Percentiles rank a stretch among this genome's conserved stretches.
Evolutionary conservation across 2,329 filamentous ascomycete species (phyloP).

Genomic region (Shiraia sp.): DNA sequence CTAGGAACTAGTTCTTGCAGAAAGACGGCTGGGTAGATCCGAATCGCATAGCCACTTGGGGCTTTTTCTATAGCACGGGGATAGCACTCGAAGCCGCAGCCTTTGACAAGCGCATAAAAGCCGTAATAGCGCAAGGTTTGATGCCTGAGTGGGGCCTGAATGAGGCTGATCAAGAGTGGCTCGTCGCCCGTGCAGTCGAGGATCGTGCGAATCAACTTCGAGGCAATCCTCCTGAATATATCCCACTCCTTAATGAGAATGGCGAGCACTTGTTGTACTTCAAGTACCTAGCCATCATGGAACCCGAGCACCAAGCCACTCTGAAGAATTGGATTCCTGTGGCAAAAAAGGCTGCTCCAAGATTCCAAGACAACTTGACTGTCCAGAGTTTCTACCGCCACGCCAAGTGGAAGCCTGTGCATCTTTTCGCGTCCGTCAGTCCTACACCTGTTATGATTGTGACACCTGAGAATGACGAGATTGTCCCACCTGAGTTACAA

Average conservation of each 20-base stretch:
- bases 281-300: slow-evolving; percentile 4
- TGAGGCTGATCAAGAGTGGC: not conserved
- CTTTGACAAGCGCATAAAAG: slow-evolving; percentile 7
- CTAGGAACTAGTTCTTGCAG: no score
- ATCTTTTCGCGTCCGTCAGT: slow-evolving; percentile 4
- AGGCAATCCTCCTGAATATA: slow-evolving; percentile 1
- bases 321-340: slow-evolving; percentile 5
- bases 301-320: slow-evolving; percentile 4
- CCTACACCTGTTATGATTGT: slow-evolving; percentile 10
- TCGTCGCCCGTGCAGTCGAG: slow-evolving; percentile 4
- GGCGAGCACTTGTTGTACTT: slow-evolving; percentile 6
- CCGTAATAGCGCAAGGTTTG: slow-evolving; percentile 3
- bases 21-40: slow-evolving; percentile 6
- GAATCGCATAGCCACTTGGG: slow-evolving; percentile 4
- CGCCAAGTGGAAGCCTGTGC: slow-evolving; percentile 4
- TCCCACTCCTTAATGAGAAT: slow-evolving; percentile 8
- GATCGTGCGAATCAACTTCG: slow-evolving; percentile 5
- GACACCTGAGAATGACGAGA: slow-evolving; percentile 10
- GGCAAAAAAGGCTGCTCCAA: slow-evolving; percentile 6
- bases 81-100: slow-evolving; percentile 7
- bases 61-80: slow-evolving; percentile 4
- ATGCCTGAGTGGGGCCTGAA: slow-evolving; percentile 3
- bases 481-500: slow-evolving; percentile 6
- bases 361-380: slow-evolving; percentile 1
- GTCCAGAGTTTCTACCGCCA: slow-evolving; percentile 9